Evolutionary conservation across 140 eudicot genomes (phyloP), one percentile per base, ranked within the genome.

Genomic region (Bidens hawaiensis): DNA sequence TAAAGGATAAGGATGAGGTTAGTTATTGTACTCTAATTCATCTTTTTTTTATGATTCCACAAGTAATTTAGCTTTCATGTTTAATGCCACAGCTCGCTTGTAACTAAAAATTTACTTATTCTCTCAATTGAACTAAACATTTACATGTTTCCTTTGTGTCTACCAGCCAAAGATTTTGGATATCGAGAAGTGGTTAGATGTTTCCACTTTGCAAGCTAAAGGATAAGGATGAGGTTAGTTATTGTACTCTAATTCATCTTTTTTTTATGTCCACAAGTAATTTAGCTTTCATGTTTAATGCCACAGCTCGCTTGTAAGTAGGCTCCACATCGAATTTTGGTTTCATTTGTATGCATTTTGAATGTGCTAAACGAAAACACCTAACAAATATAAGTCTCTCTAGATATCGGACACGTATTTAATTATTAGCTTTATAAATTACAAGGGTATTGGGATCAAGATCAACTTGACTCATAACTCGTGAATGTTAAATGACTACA

Each of bases 161-260:
- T 66, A 34, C 55, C 86, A 91, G 96, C 96, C 94, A 30, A 91
- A 91, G 82, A 82, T 91, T 72, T 96, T 96, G 16, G 98, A 91
- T 68, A 91, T 91, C n/a, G 96, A 91, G 89, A 91, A 91, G 79
- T 91, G 98, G 73, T 78, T 91, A 72, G 95, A 91, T 62, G 73
- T 90, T n/a, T 94, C 85, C 57, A 91, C 98, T 43, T 76, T 87
- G 79, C 85, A 76, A 80, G 87, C 91, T 25, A 91, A 77, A n/a
- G 79, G 91, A 79, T 65, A 77, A 83, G 61, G 89, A 85, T 48
- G 98, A 91, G 98, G 98, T 91, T 71, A 27, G 98, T 87, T 55
- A 45, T 34, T 55, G 5, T 50, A 67, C 1, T 19, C 15, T 61
- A 59, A n/a, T 62, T 45, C 5, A 45, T 60, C 48, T n/a, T 8